phyloP scores from a whole-genome alignment of 2,329 filamentous ascomycete species.

The Fonsecaea multimorphosa region DNA sequence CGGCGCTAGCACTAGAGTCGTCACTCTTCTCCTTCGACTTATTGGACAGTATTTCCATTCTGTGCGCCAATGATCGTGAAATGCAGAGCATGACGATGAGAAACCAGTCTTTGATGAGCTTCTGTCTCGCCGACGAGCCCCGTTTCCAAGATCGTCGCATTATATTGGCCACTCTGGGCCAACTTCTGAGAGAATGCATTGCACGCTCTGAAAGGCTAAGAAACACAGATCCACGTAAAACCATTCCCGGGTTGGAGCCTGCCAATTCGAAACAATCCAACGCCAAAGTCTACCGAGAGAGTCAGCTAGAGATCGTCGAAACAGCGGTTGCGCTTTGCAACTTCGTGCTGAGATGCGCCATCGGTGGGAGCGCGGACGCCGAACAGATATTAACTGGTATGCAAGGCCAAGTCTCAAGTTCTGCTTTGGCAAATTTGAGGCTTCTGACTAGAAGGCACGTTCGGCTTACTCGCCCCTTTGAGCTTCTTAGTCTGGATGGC shows the following conservation, averaged over 20 bases:
- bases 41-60: conserved; percentile 50
- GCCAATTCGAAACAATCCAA: conserved; percentile 49
- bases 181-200: conserved; percentile 50
- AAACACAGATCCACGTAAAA: conserved; percentile 36
- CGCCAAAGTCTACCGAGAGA: conserved; percentile 51
- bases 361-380: conserved; percentile 23
- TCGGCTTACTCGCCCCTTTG: conserved; percentile 32
- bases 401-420: conserved; percentile 18
- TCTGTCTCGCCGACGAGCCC: conserved; percentile 25
- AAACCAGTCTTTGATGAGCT: conserved; percentile 37
- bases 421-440: conserved; percentile 24
- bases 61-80: conserved; percentile 52
- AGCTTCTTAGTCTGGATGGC: conserved; percentile 31
- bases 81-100: conserved; percentile 40
- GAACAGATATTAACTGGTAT: conserved; percentile 26
- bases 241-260: conserved; percentile 38
- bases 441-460: conserved; percentile 21
- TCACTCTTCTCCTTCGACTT: conserved; percentile 53
- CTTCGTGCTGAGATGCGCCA: conserved; percentile 48
- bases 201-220: conserved; percentile 48
- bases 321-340: conserved; percentile 49
- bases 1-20: conserved; percentile 46
- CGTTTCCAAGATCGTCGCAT: conserved; percentile 44
- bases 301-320: conserved; percentile 49
- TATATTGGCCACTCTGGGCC: conserved; percentile 49